phyloP scores from a whole-genome alignment of 2,329 filamentous ascomycete species.

The Aspergillus floridensis region DNA sequence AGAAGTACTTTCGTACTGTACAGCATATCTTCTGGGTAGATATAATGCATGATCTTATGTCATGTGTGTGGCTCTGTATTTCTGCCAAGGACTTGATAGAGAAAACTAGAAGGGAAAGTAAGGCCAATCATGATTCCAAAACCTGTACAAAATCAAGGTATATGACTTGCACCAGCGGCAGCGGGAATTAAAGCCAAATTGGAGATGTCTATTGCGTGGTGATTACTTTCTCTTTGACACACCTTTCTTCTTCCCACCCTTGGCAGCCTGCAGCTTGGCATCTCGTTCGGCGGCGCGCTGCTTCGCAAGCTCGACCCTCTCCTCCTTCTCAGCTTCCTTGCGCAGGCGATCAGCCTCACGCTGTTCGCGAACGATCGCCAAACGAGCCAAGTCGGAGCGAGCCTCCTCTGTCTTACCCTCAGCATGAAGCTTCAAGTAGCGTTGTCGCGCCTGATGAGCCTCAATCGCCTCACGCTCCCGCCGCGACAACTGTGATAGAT shows the following conservation, averaged over 20 bases:
- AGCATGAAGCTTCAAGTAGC: constrained; percentile 86
- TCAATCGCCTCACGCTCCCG: constrained; percentile 76
- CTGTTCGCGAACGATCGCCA: constrained; percentile 79
- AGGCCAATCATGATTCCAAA: not conserved
- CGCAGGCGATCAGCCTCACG: constrained; percentile 78
- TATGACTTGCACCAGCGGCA: not conserved
- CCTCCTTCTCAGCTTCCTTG: constrained; percentile 71
- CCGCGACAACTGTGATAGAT: constrained; percentile 58
- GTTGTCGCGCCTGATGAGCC: constrained; percentile 82
- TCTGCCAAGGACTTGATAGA: not conserved
- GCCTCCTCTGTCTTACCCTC: constrained; percentile 97
- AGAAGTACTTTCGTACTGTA: not conserved
- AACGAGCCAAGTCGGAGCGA: constrained; percentile 78
- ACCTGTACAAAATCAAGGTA: not conserved
- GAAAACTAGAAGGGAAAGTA: not conserved
- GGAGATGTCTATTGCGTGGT: not conserved
- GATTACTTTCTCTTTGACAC: constrained; percentile 20
- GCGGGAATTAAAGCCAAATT: not conserved
- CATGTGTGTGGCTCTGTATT: not conserved
- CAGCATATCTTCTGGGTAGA: not conserved
- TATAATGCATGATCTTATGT: not conserved
- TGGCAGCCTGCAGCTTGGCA: constrained; percentile 41
- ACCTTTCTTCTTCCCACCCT: constrained; percentile 34
- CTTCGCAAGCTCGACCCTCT: constrained; percentile 42
- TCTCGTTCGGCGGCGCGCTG: constrained; percentile 41